Conservation (phyloP, 495 filamentous ascomycete species). For the Thozetella sp. region DNA sequence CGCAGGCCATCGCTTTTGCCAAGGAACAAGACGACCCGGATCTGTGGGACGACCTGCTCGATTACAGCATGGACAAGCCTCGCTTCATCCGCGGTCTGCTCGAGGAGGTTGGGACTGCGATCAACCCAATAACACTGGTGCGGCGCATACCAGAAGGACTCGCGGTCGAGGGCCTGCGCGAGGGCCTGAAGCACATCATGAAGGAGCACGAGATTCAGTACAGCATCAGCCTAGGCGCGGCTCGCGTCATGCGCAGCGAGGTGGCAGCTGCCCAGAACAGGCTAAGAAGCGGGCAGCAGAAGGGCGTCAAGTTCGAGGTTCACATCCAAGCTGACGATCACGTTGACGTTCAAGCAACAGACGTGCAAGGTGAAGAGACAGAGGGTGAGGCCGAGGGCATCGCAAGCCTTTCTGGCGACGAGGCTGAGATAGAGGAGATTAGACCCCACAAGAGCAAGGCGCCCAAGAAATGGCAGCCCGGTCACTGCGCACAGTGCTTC, state of each 20-base stretch:
- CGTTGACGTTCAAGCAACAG: conserved; percentile 37
- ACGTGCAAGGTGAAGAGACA: conserved; percentile 10
- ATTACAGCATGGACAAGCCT: conserved; percentile 96
- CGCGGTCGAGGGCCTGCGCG: conserved; percentile 84
- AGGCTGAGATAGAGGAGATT: background rate
- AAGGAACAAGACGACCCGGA: conserved; percentile 89
- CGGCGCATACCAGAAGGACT: conserved; percentile 88
- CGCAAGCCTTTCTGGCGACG: background rate
- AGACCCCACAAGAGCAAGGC: conserved; percentile 14
- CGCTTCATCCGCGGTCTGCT: conserved; percentile 90
- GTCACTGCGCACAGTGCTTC: conserved; percentile 66
- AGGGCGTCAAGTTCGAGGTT: conserved; percentile 88
- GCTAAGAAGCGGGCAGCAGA: conserved; percentile 73
- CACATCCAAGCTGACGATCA: conserved; percentile 40
- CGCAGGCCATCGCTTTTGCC: conserved; percentile 89
- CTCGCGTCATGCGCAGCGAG: conserved; percentile 82
- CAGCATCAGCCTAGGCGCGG: conserved; percentile 87
- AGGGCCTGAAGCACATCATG: conserved; percentile 83
- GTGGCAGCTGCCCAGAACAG: conserved; percentile 81
- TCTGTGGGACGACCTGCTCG: conserved; percentile 91
- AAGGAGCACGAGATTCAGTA: conserved; percentile 92
- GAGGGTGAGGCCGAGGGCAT: conserved; percentile 3
- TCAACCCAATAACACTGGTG: conserved; percentile 88
- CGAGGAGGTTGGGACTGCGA: conserved; percentile 89
- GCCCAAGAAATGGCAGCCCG: conserved; percentile 34